Conservation (phyloP, 2,329 filamentous ascomycete genomes). For the Didymella glomerata region DNA sequence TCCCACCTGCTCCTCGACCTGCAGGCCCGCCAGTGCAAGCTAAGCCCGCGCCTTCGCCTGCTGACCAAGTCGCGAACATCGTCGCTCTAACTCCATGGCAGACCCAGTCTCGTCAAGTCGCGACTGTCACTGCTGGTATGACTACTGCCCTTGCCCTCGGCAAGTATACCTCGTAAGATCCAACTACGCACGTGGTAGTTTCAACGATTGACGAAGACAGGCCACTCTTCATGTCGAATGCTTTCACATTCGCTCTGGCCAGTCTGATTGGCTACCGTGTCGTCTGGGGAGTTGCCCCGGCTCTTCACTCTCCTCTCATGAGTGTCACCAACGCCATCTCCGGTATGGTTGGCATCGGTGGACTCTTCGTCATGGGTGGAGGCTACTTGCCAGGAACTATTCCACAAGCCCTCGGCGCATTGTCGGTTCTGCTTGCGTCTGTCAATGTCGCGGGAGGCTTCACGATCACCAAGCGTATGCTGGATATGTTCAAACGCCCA, state of each 20-base stretch:
- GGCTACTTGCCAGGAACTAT: conserved; percentile 70
- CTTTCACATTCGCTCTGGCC: conserved; percentile 84
- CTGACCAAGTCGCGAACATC: conserved; percentile 60
- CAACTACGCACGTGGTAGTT: not conserved
- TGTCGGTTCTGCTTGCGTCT: conserved; percentile 84
- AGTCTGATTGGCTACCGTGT: conserved; percentile 87
- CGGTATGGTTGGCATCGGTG: conserved; percentile 86
- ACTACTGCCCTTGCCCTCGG: conserved; percentile 76
- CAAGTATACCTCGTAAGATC: conserved; percentile 70
- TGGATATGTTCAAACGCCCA: conserved; percentile 71
- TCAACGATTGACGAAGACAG: conserved; percentile 21
- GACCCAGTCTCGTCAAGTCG: conserved; percentile 78
- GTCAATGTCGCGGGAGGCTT: conserved; percentile 91
- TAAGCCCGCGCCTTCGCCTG: conserved; percentile 49
- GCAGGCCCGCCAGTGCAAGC: conserved; percentile 65
- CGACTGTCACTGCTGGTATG: conserved; percentile 79
- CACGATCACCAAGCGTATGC: conserved; percentile 90
- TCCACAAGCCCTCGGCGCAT: conserved; percentile 77
- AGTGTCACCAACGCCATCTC: conserved; percentile 93
- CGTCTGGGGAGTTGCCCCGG: conserved; percentile 85
- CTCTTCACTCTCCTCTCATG: conserved; percentile 89
- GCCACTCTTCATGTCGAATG: conserved; percentile 86
- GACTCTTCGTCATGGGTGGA: conserved; percentile 87
- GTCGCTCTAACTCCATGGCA: conserved; percentile 83
- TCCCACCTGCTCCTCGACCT: conserved; percentile 78